Evolutionary conservation across 2,329 filamentous ascomycete species (phyloP).

Genomic region (Ceratocystis harringtonii): DNA sequence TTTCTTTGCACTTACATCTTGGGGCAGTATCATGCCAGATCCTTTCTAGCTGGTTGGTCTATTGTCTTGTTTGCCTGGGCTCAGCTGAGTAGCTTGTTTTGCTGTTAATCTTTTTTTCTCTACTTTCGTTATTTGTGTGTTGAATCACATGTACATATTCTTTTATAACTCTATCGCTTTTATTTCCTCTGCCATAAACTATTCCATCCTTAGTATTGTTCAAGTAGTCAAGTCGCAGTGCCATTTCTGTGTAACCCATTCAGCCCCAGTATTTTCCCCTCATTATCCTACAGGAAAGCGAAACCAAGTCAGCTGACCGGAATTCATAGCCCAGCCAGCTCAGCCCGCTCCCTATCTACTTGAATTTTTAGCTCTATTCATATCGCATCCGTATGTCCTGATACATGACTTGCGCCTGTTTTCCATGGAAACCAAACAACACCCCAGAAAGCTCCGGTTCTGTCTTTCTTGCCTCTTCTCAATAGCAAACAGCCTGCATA

Average conservation of each 20-base stretch:
- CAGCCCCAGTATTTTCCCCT: too few relatives aligned
- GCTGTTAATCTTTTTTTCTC: neutral
- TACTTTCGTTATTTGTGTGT: neutral
- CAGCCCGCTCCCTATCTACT: too few relatives aligned
- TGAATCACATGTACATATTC: neutral
- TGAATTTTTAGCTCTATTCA: too few relatives aligned
- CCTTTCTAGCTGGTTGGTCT: neutral
- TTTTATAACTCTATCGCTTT: neutral
- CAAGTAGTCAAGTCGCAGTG: neutral
- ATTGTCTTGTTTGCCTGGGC: neutral
- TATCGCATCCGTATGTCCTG: too few relatives aligned
- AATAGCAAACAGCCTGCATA: too few relatives aligned
- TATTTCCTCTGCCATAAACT: neutral
- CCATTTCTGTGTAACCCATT: neutral
- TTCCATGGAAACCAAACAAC: too few relatives aligned
- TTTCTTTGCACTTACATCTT: slow-evolving; percentile 5
- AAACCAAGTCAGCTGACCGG: too few relatives aligned
- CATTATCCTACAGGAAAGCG: too few relatives aligned
- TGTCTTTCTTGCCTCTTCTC: too few relatives aligned
- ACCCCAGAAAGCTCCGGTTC: too few relatives aligned
- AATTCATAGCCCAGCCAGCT: too few relatives aligned
- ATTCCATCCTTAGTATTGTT: neutral
- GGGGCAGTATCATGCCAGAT: neutral
- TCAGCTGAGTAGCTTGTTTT: neutral
- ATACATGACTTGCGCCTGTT: too few relatives aligned